Evolutionary conservation across 1,284 basidiomycete genomes (phyloP), one percentile per base, ranked within the genome.

Genomic region (Sporisorium iseilematis-ciliati): DNA sequence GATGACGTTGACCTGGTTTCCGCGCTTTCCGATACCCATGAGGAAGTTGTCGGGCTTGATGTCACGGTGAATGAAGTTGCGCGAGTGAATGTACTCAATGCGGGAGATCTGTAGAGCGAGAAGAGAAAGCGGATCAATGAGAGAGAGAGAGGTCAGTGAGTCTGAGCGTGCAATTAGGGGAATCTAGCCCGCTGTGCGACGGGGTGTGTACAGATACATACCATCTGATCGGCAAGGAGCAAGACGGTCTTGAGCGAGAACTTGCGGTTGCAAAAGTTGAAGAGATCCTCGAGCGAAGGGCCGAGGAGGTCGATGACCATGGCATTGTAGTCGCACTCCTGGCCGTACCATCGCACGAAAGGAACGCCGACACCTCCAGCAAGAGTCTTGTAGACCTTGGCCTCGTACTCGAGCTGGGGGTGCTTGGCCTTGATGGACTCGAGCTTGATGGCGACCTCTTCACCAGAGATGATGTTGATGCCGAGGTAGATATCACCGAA

Each of bases 401-500:
- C 84, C 77, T 99, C 96, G 85, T 99, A 98, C 87, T 99, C 96
- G 83, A 99, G 92, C 87, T 99, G 97, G n/a, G 97, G 96, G 85
- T 98, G 95, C 88, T 99, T 99, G 79, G 97, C 96, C 88, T 99
- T 99, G 88, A 98, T 94, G 0, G 95, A 97, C 88, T 99, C 97
- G 81, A 99, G 92, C 88, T 99, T 99, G 90, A 99, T 98, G 85
- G 95, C 97, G 66, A 99, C 97, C 86, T 98, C 96, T 86, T 99
- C 95, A 55, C 96, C 96, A n/a, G 95, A 97, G 86, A 99, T 98
- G 88, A 99, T 98, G 90, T 99, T 98, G 87, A 97, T 95, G 73
- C 97, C 97, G 70, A 99, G 93, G 87, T 98, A 99, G 87, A 99
- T 99, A 85, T 99, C 96, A 95, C 96, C 95, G 84, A 98, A 98